Conservation (phyloP, 805 yeast species). For the Spathaspora arborariae region DNA sequence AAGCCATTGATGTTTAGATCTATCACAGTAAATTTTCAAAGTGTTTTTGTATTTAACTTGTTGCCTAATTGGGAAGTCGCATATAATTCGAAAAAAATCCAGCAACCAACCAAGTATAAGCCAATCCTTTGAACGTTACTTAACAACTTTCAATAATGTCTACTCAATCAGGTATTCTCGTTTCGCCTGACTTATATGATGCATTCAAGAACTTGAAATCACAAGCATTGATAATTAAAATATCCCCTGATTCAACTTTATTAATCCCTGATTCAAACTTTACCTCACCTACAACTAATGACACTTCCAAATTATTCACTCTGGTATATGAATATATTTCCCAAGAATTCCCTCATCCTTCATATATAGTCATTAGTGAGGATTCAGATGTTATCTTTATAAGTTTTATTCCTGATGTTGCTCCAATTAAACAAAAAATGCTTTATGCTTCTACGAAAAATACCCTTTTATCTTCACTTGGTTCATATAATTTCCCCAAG, state of each 20-base stretch:
- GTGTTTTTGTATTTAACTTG: not conserved
- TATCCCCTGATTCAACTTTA: conserved; percentile 30
- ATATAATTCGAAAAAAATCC: not conserved
- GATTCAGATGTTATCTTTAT: conserved; percentile 46
- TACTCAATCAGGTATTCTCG: conserved; percentile 41
- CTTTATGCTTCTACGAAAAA: conserved; percentile 88
- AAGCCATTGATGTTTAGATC: not conserved
- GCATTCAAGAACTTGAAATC: conserved; percentile 20
- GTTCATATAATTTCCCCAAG: conserved; percentile 51
- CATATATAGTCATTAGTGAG: conserved; percentile 26
- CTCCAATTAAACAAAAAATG: conserved; percentile 84
- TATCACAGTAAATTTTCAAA: not conserved
- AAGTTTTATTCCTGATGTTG: conserved; percentile 81
- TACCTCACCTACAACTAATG: conserved; percentile 8
- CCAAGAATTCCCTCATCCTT: conserved; percentile 31
- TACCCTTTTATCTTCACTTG: conserved; percentile 70
- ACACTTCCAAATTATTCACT: conserved; percentile 13
- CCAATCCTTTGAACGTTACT: not conserved
- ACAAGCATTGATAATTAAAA: conserved; percentile 25
- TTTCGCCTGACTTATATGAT: conserved; percentile 27
- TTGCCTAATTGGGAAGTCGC: not conserved
- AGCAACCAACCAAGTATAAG: not conserved
- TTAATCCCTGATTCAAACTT: conserved; percentile 27
- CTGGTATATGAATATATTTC: conserved; percentile 19
- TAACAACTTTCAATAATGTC: conserved; percentile 26